Evolutionary conservation across 306 rosid species (phyloP), one percentile per base, ranked within the genome.

Genomic region (Vachellia collinsii): DNA sequence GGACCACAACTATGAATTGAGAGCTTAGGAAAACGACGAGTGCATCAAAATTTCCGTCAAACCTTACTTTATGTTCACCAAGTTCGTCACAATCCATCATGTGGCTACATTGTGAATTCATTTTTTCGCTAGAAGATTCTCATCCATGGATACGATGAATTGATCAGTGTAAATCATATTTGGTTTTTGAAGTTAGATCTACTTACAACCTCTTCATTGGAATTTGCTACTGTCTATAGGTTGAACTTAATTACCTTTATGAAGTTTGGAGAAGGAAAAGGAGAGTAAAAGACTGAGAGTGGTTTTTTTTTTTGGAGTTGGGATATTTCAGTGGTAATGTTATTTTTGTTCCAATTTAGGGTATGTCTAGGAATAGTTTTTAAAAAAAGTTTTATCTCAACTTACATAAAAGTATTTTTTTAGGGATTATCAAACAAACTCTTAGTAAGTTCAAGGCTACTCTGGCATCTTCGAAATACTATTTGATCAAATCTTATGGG

Each of bases 51-150:
- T 95, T 59, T 93, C 97, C 64, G 81, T 93, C 74, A 95, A 95
- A 78, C 97, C 98, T 3, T 95, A 77, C 78, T 95, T 95, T 77
- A 93, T 95, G 10, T 95, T 90, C 62, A 95, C 99, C 81, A 95
- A 97, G 98, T 93, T 81, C 25, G 34, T 2, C 34, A 29, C 1
- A 29, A 86, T 70, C 43, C 41, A 12, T 62, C 67, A 61, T 25
- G 39, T 23, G 67, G 34, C 67, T 25, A 29, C 34, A 41, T 62
- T 1, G 39, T 34, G 41, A 62, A 29, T 62, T 62, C 39, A 0
- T 13, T 34, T 29, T 62, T 62, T 1, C 14, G 5, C 0, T 3
- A 62, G 68, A 62, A 41, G 39, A 62, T 62, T 12, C 41, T 62
- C 41, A 29, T 64, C 44, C 29, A 11, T 72, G 76, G 11, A 7